Conservation (phyloP, 2,329 filamentous ascomycete genomes). For the Phaeosphaeria sp. region DNA sequence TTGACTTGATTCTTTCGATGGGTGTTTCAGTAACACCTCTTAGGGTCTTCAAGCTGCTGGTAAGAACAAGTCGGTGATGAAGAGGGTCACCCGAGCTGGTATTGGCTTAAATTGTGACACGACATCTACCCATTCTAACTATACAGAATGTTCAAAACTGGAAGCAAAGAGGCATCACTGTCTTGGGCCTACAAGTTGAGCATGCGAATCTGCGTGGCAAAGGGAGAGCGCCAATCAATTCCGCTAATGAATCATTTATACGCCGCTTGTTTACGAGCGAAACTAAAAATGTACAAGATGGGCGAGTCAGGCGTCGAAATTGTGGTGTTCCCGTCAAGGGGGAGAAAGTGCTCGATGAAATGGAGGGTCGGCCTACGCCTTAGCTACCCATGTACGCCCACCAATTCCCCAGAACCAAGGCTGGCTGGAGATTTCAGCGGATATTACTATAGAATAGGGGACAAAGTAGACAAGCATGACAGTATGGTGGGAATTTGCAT, state of each 20-base stretch:
- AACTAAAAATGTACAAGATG: not conserved
- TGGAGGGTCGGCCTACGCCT: not conserved
- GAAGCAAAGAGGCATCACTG: not conserved
- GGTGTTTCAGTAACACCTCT: no score
- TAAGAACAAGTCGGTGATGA: no score
- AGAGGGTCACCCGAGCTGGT: no score
- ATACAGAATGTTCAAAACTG: not conserved
- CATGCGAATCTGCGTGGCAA: not conserved
- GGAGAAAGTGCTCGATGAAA: not conserved
- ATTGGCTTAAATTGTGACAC: no score
- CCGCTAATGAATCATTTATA: not conserved
- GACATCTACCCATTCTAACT: not conserved
- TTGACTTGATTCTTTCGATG: no score
- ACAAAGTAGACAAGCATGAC: no score
- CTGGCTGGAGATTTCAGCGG: no score
- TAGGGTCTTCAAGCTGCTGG: no score
- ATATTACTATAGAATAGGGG: no score
- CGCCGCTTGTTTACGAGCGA: not conserved
- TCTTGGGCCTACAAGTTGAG: not conserved
- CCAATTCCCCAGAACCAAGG: no score
- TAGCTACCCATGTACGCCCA: no score
- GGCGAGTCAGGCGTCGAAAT: not conserved
- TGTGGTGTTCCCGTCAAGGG: not conserved
- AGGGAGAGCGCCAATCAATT: not conserved
- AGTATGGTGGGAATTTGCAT: no score